Percentiles rank a stretch among this genome's conserved stretches.
Conservation (phyloP, 306 rosid genomes). For the Gastrolobium villosum region DNA sequence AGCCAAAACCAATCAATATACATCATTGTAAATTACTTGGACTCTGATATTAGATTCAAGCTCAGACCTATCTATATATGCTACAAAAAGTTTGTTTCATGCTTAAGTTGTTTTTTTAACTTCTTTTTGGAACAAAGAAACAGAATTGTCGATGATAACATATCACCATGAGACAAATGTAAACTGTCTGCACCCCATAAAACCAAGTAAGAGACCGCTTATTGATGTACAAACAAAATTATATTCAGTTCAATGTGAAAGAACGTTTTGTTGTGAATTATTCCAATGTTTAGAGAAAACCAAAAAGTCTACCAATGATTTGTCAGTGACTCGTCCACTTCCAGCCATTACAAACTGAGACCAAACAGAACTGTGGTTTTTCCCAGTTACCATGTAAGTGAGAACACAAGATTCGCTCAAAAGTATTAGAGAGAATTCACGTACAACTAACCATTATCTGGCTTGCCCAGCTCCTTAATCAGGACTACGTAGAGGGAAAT, state of each 20-base stretch:
- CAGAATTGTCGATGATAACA: conserved; percentile 60
- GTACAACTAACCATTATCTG: no score
- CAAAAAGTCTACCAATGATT: conserved; percentile 37
- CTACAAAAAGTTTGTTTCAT: conserved; percentile 43
- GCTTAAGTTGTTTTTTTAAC: conserved; percentile 44
- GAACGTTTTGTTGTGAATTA: not conserved
- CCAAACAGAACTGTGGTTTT: no score
- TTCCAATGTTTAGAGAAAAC: conserved; percentile 32
- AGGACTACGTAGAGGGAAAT: no score
- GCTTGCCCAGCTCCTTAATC: no score
- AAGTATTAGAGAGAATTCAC: no score
- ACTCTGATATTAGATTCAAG: conserved; percentile 29
- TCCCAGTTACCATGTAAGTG: no score
- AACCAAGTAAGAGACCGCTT: conserved; percentile 29
- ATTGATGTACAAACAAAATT: conserved; percentile 36
- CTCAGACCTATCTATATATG: conserved; percentile 35
- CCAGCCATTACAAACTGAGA: no score
- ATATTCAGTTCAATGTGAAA: conserved; percentile 19
- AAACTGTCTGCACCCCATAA: conserved; percentile 41
- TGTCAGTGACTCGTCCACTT: no score
- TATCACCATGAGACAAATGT: conserved; percentile 49
- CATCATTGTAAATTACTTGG: conserved; percentile 39
- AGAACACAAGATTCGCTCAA: no score
- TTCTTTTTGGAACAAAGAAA: conserved; percentile 35
- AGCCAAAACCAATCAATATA: not conserved